Conservation (phyloP, 164 flowering plant genomes). For the Amborella trichopoda region DNA sequence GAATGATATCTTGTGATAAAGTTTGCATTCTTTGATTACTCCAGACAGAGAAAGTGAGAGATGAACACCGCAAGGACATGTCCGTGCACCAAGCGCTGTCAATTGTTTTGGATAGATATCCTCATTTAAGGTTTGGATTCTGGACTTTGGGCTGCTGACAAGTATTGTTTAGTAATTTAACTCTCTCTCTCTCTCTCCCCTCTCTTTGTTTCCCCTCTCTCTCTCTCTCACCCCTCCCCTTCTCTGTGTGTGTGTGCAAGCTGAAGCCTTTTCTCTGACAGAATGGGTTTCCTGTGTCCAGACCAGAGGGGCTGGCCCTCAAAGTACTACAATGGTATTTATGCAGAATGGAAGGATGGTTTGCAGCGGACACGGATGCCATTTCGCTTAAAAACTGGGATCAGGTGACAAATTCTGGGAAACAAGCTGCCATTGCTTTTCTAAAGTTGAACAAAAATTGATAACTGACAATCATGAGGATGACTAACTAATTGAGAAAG, state of each 20-base stretch:
- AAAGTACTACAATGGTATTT: slow-evolving; percentile 85
- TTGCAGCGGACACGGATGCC: slow-evolving; percentile 89
- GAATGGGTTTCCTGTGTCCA: slow-evolving; percentile 9
- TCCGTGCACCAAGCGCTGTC: slow-evolving; percentile 67
- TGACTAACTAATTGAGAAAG: too few relatives aligned
- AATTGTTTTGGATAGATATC: slow-evolving; percentile 56
- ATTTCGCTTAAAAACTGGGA: slow-evolving; percentile 86
- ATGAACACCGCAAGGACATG: slow-evolving; percentile 54
- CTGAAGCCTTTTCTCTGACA: too few relatives aligned
- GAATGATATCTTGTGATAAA: background rate
- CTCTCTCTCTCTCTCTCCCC: too few relatives aligned
- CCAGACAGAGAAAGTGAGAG: slow-evolving; percentile 80
- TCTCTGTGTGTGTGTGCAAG: too few relatives aligned
- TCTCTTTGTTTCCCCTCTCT: too few relatives aligned
- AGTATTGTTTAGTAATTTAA: too few relatives aligned
- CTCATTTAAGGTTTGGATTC: slow-evolving; percentile 82
- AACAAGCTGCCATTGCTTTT: too few relatives aligned
- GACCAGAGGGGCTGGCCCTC: slow-evolving; percentile 69
- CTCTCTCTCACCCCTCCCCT: too few relatives aligned
- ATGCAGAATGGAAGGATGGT: slow-evolving; percentile 98
- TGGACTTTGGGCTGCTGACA: too few relatives aligned
- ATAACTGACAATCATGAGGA: too few relatives aligned
- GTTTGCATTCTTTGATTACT: slow-evolving; percentile 1
- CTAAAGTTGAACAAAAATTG: too few relatives aligned
- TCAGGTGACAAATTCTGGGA: too few relatives aligned